Percentiles rank a stretch among this genome's conserved stretches.
Conservation (phyloP, 2,329 filamentous ascomycete species). For the Penicillium brasilianum region DNA sequence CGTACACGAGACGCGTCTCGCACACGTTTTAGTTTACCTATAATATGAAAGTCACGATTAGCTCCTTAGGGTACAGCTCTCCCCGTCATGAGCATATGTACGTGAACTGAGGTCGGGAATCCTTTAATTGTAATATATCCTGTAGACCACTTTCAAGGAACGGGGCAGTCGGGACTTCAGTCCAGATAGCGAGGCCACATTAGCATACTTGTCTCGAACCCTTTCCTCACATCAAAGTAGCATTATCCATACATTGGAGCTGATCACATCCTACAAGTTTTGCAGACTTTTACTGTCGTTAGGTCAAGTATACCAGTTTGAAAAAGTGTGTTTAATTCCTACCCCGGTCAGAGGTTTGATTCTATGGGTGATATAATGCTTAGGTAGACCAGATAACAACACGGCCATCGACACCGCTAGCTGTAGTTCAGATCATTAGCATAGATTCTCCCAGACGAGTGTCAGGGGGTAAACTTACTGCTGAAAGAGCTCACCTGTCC, state of each 20-base stretch:
- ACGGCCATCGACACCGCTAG: slow-evolving; percentile 81
- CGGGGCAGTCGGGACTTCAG: too few relatives aligned
- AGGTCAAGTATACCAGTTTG: not conserved
- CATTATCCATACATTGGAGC: not conserved
- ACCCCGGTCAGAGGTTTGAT: not conserved
- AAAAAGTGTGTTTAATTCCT: not conserved
- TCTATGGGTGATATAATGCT: slow-evolving; percentile 4
- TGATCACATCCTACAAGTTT: not conserved
- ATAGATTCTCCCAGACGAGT: slow-evolving; percentile 17
- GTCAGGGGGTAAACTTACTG: slow-evolving; percentile 62
- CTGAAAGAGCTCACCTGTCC: slow-evolving; percentile 78
- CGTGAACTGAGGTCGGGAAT: too few relatives aligned
- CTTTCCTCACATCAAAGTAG: too few relatives aligned
- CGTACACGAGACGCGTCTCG: not conserved
- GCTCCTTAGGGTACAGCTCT: not conserved
- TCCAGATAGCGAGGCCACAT: too few relatives aligned
- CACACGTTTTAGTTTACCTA: not conserved
- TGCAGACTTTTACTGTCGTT: not conserved
- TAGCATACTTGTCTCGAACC: too few relatives aligned
- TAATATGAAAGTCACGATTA: not conserved
- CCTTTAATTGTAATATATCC: too few relatives aligned
- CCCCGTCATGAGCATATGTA: not conserved
- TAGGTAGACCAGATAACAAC: slow-evolving; percentile 78
- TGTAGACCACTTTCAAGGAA: too few relatives aligned
- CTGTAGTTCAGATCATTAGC: slow-evolving; percentile 51